Evolutionary conservation across 2,329 filamentous ascomycete species (phyloP).

Genomic region (Nemania sp.): DNA sequence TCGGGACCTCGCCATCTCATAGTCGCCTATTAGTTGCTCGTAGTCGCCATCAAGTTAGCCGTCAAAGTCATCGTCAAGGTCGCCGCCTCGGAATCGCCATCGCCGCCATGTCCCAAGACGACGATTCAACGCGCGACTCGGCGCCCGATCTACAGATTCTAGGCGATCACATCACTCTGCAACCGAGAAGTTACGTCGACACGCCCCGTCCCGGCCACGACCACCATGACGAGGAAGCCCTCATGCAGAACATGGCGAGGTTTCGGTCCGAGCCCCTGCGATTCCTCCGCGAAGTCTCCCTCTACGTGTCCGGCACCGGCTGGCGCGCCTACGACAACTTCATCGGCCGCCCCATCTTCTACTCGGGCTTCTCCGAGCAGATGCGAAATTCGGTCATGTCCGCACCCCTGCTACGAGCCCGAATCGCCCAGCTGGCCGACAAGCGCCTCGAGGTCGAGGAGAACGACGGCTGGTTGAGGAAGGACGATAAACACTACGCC

Average conservation of each 20-base stretch:
- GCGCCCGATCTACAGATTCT: slow-evolving; percentile 80
- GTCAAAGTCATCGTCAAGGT: too few species aligned
- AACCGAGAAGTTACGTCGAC: slow-evolving; percentile 71
- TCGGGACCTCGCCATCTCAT: neutral
- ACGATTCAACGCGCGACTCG: slow-evolving; percentile 52
- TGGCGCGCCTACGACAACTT: slow-evolving; percentile 94
- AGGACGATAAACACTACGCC: slow-evolving; percentile 58
- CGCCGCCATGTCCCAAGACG: slow-evolving; percentile 46
- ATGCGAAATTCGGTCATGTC: slow-evolving; percentile 81
- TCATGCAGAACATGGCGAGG: slow-evolving; percentile 83
- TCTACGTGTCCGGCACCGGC: slow-evolving; percentile 89
- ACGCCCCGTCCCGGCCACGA: slow-evolving; percentile 53
- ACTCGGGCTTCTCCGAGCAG: slow-evolving; percentile 85
- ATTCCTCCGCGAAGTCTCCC: slow-evolving; percentile 90
- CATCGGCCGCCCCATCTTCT: slow-evolving; percentile 92
- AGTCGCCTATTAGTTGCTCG: too few species aligned
- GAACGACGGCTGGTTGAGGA: slow-evolving; percentile 68
- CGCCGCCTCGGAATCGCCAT: neutral
- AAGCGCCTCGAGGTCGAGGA: slow-evolving; percentile 76
- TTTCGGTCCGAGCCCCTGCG: slow-evolving; percentile 74
- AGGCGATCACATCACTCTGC: slow-evolving; percentile 73
- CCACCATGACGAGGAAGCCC: slow-evolving; percentile 68
- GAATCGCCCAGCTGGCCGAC: slow-evolving; percentile 77
- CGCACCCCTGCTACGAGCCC: slow-evolving; percentile 73
- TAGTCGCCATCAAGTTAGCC: too few species aligned